Conservation (phyloP, 2,329 filamentous ascomycete genomes). For the Exophiala sp. region DNA sequence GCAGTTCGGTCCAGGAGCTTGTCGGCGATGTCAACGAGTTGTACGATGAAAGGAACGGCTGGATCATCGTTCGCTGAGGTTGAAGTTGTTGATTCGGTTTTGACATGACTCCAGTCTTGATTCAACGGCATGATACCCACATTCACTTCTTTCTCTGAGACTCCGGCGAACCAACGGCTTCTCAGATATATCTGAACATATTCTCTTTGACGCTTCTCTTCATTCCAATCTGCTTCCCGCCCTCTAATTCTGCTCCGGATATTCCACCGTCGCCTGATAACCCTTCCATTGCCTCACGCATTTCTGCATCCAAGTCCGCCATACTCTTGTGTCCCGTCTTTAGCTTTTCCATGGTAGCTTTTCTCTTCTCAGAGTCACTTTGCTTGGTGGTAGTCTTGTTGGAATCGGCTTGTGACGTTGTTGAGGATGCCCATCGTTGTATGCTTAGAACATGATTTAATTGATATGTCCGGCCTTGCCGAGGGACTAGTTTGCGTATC, state of each 20-base stretch:
- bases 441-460: neutral
- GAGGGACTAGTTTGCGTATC: neutral
- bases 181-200: constrained; percentile 57
- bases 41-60: constrained; percentile 43
- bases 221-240: constrained; percentile 68
- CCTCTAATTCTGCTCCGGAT: constrained; percentile 70
- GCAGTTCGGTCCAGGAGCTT: constrained; percentile 56
- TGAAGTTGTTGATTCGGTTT: neutral
- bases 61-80: neutral
- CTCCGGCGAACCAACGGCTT: neutral
- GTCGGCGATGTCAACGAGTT: constrained; percentile 73
- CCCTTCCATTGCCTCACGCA: constrained; percentile 62
- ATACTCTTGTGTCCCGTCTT: constrained; percentile 15
- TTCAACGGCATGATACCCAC: constrained; percentile 18
- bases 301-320: constrained; percentile 57
- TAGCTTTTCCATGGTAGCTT: constrained; percentile 40
- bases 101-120: neutral
- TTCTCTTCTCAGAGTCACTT: constrained; percentile 5
- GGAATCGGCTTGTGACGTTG: constrained; percentile 1
- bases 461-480: neutral
- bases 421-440: constrained; percentile 2
- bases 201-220: constrained; percentile 71
- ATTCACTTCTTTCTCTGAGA: neutral
- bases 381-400: neutral
- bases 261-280: constrained; percentile 67